These are phyloP conservation scores for Sarocladium kiliense DNA, from an alignment of 2,329 filamentous ascomycete genomes.

Conservation along the genomic window DNA sequence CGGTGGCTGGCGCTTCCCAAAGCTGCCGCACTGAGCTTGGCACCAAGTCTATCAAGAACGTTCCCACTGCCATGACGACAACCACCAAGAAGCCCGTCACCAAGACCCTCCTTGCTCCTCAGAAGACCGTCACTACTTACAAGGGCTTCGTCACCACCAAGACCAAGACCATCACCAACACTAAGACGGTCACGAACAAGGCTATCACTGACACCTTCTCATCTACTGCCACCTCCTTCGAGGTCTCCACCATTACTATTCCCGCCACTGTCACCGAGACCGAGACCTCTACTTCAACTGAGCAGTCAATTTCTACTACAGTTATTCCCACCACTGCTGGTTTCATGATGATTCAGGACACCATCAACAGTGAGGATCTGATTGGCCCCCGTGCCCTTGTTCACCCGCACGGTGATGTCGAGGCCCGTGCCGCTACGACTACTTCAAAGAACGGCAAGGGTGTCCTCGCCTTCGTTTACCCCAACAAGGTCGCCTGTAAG, in stretches of 20 bases:
- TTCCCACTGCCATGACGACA: background rate
- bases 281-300: background rate
- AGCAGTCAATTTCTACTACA: conserved; percentile 8
- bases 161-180: background rate
- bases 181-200: background rate
- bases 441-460: background rate
- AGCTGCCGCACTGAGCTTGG: too few species aligned
- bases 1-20: too few species aligned
- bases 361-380: background rate
- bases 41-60: too few species aligned
- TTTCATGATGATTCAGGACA: conserved; percentile 7
- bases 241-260: too few species aligned
- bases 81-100: background rate
- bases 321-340: conserved; percentile 4
- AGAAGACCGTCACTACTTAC: background rate
- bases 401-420: too few species aligned
- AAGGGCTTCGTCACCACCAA: background rate
- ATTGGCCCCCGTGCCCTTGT: too few species aligned
- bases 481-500: background rate
- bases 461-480: background rate
- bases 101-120: background rate
- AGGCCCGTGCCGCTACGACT: background rate
- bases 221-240: background rate
- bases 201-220: background rate
- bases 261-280: too few species aligned